Base-by-base conservation (phyloP, 169 alveolate genomes). In the Plasmodium inui region DNA sequence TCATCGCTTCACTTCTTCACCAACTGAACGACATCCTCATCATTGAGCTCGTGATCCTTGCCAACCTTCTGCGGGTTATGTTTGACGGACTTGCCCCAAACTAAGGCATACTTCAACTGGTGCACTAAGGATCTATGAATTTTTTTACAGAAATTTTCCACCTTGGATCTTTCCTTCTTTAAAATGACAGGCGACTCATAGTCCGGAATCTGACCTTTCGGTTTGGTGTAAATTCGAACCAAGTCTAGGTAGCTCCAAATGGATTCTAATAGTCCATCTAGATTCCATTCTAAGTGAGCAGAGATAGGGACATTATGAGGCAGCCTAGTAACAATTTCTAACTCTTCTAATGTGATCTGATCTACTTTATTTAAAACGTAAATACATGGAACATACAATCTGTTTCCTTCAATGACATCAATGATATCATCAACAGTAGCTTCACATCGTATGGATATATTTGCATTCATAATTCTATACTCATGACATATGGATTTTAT, bases 11-110 rank as follows among this genome's bases (percentile, higher is more conserved):
- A 97, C 93, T 97, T 96, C 80, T 97, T 97, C 34, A 97, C 97
- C 44, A 97, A 96, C 82, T 97, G 98, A 8, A 97, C 98, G 26
- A 97, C 97, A 85, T 97, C 98, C 91, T 97, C 98, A 94, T 97
- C 98, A 39, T 96, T 95, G 70, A 97, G 80, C 22, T 97, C 98
- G 93, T 98, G 99, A 57, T 98, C 99, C 92, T 98, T 98, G 37
- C 99, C 99, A 34, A 98, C 99, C 95, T 96, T 98, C 94, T 98
- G 98, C 28, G 99, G 99, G 96, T 97, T 98, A 93, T 98, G 99
- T 95, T 99, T 99, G 12, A 98, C 99, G 41, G 99, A 98, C 73
- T 96, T 96, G 3, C 99, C 99, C 99, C 99, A 99, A 30, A 99
- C 99, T 83, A 98, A 93, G n/a, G 99, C 99, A 73, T 98, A 98